Percentiles rank a stretch among this genome's conserved stretches.
phyloP scores from a whole-genome alignment of 352 stramenopile species.

The Globisporangium emineosum region DNA sequence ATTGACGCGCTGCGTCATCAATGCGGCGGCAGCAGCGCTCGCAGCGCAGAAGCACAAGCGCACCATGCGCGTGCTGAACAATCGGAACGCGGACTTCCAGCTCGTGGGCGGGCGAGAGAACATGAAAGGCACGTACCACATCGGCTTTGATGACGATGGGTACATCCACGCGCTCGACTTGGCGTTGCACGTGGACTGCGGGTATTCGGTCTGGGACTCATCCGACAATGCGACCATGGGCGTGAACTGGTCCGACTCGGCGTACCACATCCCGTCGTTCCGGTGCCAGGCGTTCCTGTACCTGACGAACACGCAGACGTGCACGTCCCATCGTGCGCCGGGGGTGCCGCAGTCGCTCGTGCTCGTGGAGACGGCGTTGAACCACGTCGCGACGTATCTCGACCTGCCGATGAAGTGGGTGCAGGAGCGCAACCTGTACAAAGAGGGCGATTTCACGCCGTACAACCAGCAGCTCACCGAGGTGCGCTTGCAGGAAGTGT shows the following conservation, averaged over 20 bases:
- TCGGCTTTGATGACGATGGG: constrained; percentile 79
- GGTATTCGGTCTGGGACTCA: constrained; percentile 93
- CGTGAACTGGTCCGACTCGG: constrained; percentile 94
- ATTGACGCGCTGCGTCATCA: constrained; percentile 92
- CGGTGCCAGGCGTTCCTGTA: constrained; percentile 87
- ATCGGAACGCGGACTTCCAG: constrained; percentile 94
- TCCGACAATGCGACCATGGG: constrained; percentile 90
- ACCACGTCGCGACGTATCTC: constrained; percentile 89
- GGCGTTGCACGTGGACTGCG: constrained; percentile 93
- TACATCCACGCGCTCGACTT: constrained; percentile 90
- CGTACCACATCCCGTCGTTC: constrained; percentile 93
- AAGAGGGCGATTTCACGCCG: constrained; percentile 85
- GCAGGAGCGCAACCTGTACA: constrained; percentile 92
- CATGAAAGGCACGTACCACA: constrained; percentile 93
- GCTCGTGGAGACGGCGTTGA: constrained; percentile 92
- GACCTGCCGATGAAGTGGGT: constrained; percentile 69
- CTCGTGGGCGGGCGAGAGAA: constrained; percentile 91
- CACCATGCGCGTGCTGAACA: constrained; percentile 90
- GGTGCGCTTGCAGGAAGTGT: constrained; percentile 90
- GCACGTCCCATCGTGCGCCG: constrained; percentile 96
- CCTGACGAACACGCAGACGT: constrained; percentile 92
- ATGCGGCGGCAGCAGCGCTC: constrained; percentile 89
- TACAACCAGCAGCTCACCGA: constrained; percentile 91
- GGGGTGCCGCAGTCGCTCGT: constrained; percentile 92
- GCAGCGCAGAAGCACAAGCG: constrained; percentile 84